phyloP scores from a whole-genome alignment of 2,329 filamentous ascomycete genomes.

The Penicillium brevicompactum region DNA sequence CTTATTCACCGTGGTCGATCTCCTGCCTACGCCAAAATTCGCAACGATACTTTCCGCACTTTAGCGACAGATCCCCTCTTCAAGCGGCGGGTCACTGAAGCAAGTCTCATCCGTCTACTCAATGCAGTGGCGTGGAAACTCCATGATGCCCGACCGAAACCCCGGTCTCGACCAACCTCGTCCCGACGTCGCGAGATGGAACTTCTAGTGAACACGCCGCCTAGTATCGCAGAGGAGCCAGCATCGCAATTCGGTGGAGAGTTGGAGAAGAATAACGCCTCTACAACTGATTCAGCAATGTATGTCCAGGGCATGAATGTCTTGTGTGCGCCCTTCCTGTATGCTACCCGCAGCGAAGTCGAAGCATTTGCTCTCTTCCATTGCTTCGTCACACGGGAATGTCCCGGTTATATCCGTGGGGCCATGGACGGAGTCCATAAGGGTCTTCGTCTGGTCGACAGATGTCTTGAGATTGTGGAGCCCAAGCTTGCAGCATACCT shows the following conservation, averaged over 20 bases:
- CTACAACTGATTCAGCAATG: slow-evolving; percentile 70
- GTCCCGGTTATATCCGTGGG: slow-evolving; percentile 89
- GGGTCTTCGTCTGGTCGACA: slow-evolving; percentile 87
- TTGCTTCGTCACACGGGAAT: slow-evolving; percentile 81
- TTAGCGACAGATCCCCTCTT: slow-evolving; percentile 97
- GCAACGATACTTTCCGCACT: slow-evolving; percentile 97
- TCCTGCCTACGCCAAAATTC: slow-evolving; percentile 94
- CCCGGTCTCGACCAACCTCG: slow-evolving; percentile 43
- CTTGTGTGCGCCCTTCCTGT: slow-evolving; percentile 90
- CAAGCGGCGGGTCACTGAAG: slow-evolving; percentile 90
- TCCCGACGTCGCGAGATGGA: slow-evolving; percentile 51
- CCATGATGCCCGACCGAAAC: slow-evolving; percentile 69
- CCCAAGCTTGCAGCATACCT: slow-evolving; percentile 83
- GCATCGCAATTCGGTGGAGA: slow-evolving; percentile 55
- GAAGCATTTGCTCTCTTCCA: slow-evolving; percentile 94
- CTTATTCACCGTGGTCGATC: slow-evolving; percentile 92
- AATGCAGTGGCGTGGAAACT: slow-evolving; percentile 95
- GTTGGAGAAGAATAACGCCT: slow-evolving; percentile 14
- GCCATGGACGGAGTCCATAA: slow-evolving; percentile 97
- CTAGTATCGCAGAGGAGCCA: slow-evolving; percentile 41
- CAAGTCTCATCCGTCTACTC: slow-evolving; percentile 87
- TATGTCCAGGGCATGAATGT: slow-evolving; percentile 99
- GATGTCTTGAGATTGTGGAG: slow-evolving; percentile 87
- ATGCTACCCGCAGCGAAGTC: slow-evolving; percentile 89
- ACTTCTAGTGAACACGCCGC: slow-evolving; percentile 39